These are phyloP conservation scores for Cryptomeria japonica DNA, from an alignment of 75 land plant genomes.

Conservation along the genomic window DNA sequence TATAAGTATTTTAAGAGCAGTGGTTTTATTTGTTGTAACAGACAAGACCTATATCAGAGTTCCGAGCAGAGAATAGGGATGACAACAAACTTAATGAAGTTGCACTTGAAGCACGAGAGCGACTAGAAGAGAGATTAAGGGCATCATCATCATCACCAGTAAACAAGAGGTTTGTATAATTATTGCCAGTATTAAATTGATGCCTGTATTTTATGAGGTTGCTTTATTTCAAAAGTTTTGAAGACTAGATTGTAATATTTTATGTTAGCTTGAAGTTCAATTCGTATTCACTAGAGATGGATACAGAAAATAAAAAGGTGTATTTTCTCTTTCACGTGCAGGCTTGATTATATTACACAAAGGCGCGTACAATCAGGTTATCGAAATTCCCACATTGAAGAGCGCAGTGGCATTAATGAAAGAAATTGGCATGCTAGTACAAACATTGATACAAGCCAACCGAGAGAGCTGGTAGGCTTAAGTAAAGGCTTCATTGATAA, in stretches of 20 bases:
- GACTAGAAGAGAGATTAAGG: slow-evolving; percentile 51
- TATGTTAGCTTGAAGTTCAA: neutral
- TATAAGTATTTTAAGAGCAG: neutral
- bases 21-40: slow-evolving; percentile 7
- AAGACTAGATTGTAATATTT: neutral
- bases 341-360: neutral
- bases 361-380: neutral
- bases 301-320: neutral
- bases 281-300: neutral
- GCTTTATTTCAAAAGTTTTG: neutral
- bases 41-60: slow-evolving; percentile 16
- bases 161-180: neutral
- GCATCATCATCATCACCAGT: neutral
- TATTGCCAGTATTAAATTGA: neutral
- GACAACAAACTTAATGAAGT: slow-evolving; percentile 23
- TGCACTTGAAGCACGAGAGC: slow-evolving; percentile 59
- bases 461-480: neutral
- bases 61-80: neutral
- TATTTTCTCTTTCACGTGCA: neutral
- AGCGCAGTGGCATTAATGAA: neutral
- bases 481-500: neutral
- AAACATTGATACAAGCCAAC: neutral
- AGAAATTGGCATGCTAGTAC: neutral
- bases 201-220: neutral
- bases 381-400: neutral